These are phyloP conservation scores for Filobasidium uniguttulatum DNA, from an alignment of 1,284 basidiomycete species.

Conservation along the genomic window DNA sequence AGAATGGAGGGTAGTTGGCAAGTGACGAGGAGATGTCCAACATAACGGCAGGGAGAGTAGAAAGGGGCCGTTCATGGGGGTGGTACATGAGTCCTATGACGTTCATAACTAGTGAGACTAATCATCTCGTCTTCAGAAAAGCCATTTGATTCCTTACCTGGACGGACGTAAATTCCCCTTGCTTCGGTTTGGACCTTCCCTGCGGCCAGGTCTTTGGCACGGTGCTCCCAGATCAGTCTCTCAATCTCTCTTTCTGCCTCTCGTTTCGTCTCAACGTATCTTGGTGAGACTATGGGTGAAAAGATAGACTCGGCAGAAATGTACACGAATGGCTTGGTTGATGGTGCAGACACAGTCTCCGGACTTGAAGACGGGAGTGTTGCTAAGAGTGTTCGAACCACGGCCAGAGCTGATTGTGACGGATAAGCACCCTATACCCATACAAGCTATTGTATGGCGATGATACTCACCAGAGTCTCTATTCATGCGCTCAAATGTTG, in stretches of 20 bases:
- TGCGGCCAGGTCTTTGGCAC: constrained; percentile 2
- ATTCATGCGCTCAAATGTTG: constrained; percentile 65
- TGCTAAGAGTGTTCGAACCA: constrained; percentile 56
- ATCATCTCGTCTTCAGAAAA: background rate
- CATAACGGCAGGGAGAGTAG: constrained; percentile 70
- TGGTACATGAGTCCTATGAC: constrained; percentile 87
- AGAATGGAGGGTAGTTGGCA: constrained; percentile 46
- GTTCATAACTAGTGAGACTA: no score
- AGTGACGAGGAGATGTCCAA: constrained; percentile 62
- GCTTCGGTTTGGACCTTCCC: constrained; percentile 21
- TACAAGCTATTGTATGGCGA: no score
- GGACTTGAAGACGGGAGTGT: constrained; percentile 8
- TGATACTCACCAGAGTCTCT: constrained; percentile 63
- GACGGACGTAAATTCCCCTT: constrained; percentile 64
- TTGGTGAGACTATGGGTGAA: constrained; percentile 65
- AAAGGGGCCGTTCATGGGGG: constrained; percentile 75
- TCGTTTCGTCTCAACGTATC: constrained; percentile 81
- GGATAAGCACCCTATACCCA: constrained; percentile 1
- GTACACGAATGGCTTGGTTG: constrained; percentile 59
- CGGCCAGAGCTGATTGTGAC: constrained; percentile 47
- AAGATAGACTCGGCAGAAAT: constrained; percentile 90
- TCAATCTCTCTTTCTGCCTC: constrained; percentile 64
- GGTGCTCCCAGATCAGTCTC: constrained; percentile 5
- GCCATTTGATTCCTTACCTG: constrained; percentile 64
- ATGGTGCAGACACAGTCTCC: no score